Conservation (phyloP, 2,329 filamentous ascomycete species). For the Aureobasidium sp. region DNA sequence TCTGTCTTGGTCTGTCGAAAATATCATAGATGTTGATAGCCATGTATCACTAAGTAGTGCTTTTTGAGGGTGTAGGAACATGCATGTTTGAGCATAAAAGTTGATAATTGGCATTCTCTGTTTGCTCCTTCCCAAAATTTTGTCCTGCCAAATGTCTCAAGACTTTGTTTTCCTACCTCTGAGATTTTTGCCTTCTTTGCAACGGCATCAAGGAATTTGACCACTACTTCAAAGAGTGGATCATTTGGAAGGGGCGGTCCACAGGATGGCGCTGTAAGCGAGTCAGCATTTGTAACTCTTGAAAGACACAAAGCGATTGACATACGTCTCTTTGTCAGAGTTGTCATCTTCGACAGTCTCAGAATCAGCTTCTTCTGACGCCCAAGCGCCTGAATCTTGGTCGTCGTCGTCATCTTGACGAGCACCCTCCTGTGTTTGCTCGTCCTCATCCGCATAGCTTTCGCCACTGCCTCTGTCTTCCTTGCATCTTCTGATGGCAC, state of each 20-base stretch:
- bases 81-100: not conserved
- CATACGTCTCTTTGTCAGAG: not conserved
- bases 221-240: not conserved
- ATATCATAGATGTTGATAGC: not conserved
- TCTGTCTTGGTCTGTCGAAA: not conserved
- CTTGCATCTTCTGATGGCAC: not conserved
- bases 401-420: not conserved
- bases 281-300: not conserved
- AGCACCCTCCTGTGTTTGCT: not conserved
- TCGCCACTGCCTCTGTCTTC: not conserved
- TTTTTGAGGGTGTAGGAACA: not conserved
- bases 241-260: not conserved
- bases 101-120: not conserved
- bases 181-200: not conserved
- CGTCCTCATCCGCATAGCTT: not conserved
- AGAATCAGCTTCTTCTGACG: not conserved
- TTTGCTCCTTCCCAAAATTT: not conserved
- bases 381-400: not conserved
- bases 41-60: not conserved
- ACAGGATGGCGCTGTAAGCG: not conserved
- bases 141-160: not conserved
- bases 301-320: too few relatives aligned
- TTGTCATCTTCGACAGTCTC: not conserved
- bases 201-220: not conserved
- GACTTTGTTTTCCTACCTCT: not conserved